Base-by-base conservation (phyloP, 1,139 yeast genomes). In the Tardiomyces depauwii region DNA sequence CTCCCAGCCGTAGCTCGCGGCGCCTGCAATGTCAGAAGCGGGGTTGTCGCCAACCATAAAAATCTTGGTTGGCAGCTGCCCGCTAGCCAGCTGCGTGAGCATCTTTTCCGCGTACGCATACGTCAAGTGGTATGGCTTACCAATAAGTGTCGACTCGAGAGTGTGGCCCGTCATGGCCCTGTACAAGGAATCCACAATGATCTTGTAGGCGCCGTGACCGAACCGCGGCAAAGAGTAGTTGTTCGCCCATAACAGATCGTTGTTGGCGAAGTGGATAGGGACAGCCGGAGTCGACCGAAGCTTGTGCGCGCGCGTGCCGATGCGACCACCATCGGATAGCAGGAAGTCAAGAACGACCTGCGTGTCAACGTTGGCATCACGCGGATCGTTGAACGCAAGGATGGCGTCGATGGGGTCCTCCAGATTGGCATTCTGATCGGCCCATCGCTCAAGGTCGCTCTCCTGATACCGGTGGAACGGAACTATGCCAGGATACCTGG, bases 21-120 rank as follows among this genome's bases (percentile, higher is more conserved):
- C 98, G 0, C 98, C 98, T 51, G 74, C 73, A 44, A 91, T 91
- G 60, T 91, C 98, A 45, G 89, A 79, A 25, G 82, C 91, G 2
- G 96, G 97, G 62, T 91, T 91, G 64, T 91, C 98, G 23, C 98
- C 98, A 28, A 91, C 85, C 98, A 91, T 91, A 66, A 73, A 89
- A 2, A 91, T 48, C 39, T 36, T 36, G 19, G 10, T 19, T 9
- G 19, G 39, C 18, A 10, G n/a, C 21, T 36, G 39, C 16, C 23
- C 30, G 27, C 43, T 23, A 28, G 14, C 5, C 23, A 27, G 38
- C 18, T 30, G 11, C 16, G 7, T 21, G 25, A 55, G 49, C 41
- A 53, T 32, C 38, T 44, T 42, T 41, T 51, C 46, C 4, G 96
- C 96, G 63, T 76, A 91, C 56, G 85, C 88, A 61, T 88, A 89